Evolutionary conservation across 164 flowering plant species (phyloP), one percentile per base, ranked within the genome.

Genomic region (Santalum album): DNA sequence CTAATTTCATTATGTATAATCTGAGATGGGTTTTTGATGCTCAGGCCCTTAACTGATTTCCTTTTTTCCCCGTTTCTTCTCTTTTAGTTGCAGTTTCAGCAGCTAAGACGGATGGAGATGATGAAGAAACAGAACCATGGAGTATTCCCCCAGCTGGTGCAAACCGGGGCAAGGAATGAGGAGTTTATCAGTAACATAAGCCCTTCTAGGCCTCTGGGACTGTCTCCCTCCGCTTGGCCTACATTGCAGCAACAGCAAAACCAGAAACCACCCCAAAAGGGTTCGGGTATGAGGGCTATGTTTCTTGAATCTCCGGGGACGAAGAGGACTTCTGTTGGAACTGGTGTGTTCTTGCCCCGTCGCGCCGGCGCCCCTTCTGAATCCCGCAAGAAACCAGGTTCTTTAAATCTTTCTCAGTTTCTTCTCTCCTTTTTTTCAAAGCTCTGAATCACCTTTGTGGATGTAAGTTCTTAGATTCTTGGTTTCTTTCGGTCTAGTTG

Each of bases 151-250:
- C 66, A 43, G 1, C 63, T 65, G 66, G 58, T 39, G 6, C 60
- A 39, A 3, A 63, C 39, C 26, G 52, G 65, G 49, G 65, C 26
- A 9, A 55, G n/a, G n/a, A n/a, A n/a, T n/a, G n/a, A n/a, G n/a
- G n/a, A n/a, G n/a, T n/a, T n/a, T n/a, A n/a, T n/a, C n/a, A n/a
- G 65, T 11, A 48, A 49, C 21, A 45, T 55, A 43, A 50, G 51
- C 17, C 43, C 52, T n/a, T n/a, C n/a, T 11, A 65, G 73, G 0
- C 69, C 74, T 20, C 29, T 71, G 49, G 81, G 78, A 2, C 47
- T 80, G 50, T 65, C 81, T 12, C 60, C 61, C 0, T 65, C 82
- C n/a, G 85, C 80, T 17, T 83, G 92, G 87, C 82, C 90, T 9
- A 63, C 83, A 38, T 49, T 77, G 45, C 88, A 76, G 21, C 77